Evolutionary conservation across 2,329 filamentous ascomycete species (phyloP), one percentile per base, ranked within the genome.

Genomic region (Sclerotiophoma versabilis): DNA sequence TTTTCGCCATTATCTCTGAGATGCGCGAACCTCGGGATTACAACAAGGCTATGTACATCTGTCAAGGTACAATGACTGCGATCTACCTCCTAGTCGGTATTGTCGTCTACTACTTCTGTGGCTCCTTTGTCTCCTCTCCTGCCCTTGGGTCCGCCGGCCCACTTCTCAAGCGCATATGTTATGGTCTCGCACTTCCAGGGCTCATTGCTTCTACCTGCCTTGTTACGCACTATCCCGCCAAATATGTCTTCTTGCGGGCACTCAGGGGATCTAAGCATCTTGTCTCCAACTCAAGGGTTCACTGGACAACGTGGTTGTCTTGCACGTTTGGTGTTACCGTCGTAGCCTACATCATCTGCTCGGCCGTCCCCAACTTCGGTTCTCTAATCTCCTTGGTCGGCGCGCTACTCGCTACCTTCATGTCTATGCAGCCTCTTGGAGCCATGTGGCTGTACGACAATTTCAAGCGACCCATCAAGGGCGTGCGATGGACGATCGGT

Each of bases 1-100:
- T 87, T 62, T 73, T 88, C 2, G 83, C 84, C 3, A 83, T 88
- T 48, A 87, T 88, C 23, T 83, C 82, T 0, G 86, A 88, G 74
- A 88, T 88, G 84, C 77, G 75, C 33, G 54, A 79, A 23, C 85
- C 85, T 0, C 75, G 76, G 12, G 82, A 86, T 62, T 88, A 84
- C 70, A 80, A 79, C 59, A 87, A 86, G 66, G 80, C 85, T 0
- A 75, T 87, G 0, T 86, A 82, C 65, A 69, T 81, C 3, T 84
- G 81, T 72, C 85, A 86, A 84, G 75, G 70, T 11, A 70, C 87
- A 37, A 83, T 86, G n/a, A 82, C 81, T 0, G 77, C 78, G 0
- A 80, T 81, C 0, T 88, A 87, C 64, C 74, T 86, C 11, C 76
- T 79, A 22, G 84, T 87, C 62, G 78, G 78, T 30, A 75, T 87